Evolutionary conservation across 371 early-diverging fungal species (phyloP).

Genomic region (Basidiobolus meristosporus): DNA sequence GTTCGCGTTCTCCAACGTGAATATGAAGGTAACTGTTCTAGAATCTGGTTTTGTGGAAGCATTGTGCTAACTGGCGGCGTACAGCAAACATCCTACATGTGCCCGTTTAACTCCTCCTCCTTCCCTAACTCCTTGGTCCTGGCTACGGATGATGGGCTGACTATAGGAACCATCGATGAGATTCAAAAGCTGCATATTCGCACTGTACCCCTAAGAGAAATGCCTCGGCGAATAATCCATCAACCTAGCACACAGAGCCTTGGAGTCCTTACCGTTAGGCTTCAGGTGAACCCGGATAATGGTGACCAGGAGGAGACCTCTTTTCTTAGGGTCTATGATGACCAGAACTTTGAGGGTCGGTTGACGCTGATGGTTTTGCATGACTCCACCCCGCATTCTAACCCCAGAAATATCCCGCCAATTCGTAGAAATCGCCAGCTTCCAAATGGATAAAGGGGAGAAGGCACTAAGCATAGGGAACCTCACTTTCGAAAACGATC

Average conservation of each 20-base stretch:
- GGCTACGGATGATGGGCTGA: slow-evolving; percentile 27
- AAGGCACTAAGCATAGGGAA: not conserved
- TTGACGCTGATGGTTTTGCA: not conserved
- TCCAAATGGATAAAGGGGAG: not conserved
- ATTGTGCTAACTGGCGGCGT: not conserved
- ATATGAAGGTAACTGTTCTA: slow-evolving; percentile 26
- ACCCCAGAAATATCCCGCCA: not conserved
- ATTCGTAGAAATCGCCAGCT: not conserved
- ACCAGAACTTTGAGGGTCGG: slow-evolving; percentile 48
- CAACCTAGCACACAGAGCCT: slow-evolving; percentile 25
- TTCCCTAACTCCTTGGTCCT: slow-evolving; percentile 42
- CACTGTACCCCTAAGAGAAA: slow-evolving; percentile 40
- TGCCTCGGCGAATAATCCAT: slow-evolving; percentile 48
- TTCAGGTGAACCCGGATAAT: slow-evolving; percentile 9
- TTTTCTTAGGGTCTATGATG: slow-evolving; percentile 45
- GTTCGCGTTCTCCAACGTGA: slow-evolving; percentile 59
- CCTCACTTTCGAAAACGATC: slow-evolving; percentile 2
- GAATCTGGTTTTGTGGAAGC: no score
- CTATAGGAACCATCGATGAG: slow-evolving; percentile 54
- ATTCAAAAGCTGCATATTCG: slow-evolving; percentile 68
- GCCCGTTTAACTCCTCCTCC: slow-evolving; percentile 27
- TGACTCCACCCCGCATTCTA: not conserved
- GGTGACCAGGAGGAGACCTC: slow-evolving; percentile 21
- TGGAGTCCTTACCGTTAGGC: slow-evolving; percentile 25
- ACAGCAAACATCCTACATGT: slow-evolving; percentile 5